Percentiles rank a stretch among this genome's conserved stretches.
These are phyloP conservation scores for Flaveria linearis DNA, from an alignment of 129 eudicot species.

Conservation along the genomic window DNA sequence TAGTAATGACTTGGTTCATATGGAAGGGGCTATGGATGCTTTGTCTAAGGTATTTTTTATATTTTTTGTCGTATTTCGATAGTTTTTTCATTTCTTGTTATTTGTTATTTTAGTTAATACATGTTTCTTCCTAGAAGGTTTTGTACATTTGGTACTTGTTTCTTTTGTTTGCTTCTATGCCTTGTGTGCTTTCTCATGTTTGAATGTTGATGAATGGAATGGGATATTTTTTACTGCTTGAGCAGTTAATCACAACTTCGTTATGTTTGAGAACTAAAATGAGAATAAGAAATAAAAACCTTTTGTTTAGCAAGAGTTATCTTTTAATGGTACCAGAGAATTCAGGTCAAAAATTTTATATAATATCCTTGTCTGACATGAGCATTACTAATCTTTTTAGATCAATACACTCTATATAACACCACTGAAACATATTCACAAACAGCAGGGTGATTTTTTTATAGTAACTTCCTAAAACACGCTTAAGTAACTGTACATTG, in stretches of 20 bases:
- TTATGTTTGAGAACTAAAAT: conserved; percentile 1
- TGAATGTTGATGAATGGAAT: neutral
- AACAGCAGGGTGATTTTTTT: neutral
- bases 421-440: neutral
- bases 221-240: neutral
- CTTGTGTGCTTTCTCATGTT: conserved; percentile 14
- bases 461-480: neutral
- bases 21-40: conserved; percentile 99
- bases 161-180: conserved; percentile 10
- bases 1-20: conserved; percentile 72
- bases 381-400: neutral
- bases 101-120: neutral
- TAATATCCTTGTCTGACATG: neutral
- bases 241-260: neutral
- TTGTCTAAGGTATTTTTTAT: conserved; percentile 72
- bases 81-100: neutral
- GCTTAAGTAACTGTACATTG: neutral
- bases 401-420: neutral
- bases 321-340: neutral
- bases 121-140: conserved; percentile 8
- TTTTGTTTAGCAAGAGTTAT: neutral
- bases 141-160: conserved; percentile 13
- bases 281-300: neutral
- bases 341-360: neutral
- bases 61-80: neutral